Conservation (phyloP, 768 basidiomycete genomes). For the Lactarius tabidus region DNA sequence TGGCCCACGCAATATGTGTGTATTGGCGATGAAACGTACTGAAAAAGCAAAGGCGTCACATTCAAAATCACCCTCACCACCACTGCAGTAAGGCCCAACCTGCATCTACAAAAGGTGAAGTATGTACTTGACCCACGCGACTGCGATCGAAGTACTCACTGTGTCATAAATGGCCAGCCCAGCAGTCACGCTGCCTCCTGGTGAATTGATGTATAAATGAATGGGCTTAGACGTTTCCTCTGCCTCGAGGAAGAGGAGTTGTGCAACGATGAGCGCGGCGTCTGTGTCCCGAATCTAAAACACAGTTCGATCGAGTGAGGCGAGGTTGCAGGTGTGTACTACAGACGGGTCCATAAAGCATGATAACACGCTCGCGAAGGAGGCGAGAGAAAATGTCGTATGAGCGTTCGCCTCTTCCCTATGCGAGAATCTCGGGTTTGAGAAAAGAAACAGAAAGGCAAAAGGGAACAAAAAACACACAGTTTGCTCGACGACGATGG, state of each 20-base stretch:
- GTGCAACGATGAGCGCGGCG: slow-evolving; percentile 84
- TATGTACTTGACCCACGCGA: not conserved
- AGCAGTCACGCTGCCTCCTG: slow-evolving; percentile 93
- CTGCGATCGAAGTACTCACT: slow-evolving; percentile 43
- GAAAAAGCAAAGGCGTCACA: not conserved
- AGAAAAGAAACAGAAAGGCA: slow-evolving; percentile 12
- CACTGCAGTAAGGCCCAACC: slow-evolving; percentile 52
- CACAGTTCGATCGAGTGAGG: not conserved
- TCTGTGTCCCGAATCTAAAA: slow-evolving; percentile 83
- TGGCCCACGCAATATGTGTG: slow-evolving; percentile 96
- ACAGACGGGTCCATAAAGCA: slow-evolving; percentile 88
- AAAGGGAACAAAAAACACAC: slow-evolving; percentile 38
- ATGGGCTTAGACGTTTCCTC: slow-evolving; percentile 94
- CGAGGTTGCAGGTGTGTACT: not conserved
- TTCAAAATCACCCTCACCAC: not conserved
- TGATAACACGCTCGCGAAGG: slow-evolving; percentile 89
- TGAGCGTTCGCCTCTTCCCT: slow-evolving; percentile 84
- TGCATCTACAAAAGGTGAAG: slow-evolving; percentile 32
- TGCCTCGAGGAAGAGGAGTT: slow-evolving; percentile 92
- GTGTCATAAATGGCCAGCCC: slow-evolving; percentile 98
- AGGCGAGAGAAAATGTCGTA: slow-evolving; percentile 97
- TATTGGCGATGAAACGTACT: slow-evolving; percentile 91
- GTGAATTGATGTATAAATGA: slow-evolving; percentile 95
- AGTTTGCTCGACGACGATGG: slow-evolving; percentile 92
- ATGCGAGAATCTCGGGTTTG: slow-evolving; percentile 9